Conservation (phyloP, 139 green algal species). For the Coccomyxa sp. region DNA sequence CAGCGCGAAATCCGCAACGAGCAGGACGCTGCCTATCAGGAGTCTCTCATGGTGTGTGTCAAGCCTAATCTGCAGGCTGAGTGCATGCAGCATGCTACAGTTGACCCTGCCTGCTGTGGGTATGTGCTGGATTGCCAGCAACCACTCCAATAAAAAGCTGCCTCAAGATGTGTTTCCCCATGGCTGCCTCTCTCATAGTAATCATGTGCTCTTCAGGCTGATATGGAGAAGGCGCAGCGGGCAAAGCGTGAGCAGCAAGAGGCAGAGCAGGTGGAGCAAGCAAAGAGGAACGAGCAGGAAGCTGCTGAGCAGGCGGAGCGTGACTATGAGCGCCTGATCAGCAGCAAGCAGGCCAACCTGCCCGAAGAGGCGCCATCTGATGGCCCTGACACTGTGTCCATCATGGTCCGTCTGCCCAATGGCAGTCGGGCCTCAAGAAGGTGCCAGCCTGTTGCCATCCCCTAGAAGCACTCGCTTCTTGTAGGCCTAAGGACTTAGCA, state of each 20-base stretch:
- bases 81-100: not conserved
- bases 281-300: not conserved
- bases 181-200: not conserved
- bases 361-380: slow-evolving; percentile 30
- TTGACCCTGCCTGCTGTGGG: not conserved
- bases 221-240: slow-evolving; percentile 25
- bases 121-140: not conserved
- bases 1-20: slow-evolving; percentile 48
- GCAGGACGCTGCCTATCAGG: slow-evolving; percentile 71
- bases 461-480: not conserved
- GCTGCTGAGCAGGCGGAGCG: not conserved
- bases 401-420: slow-evolving; percentile 51
- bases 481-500: not conserved
- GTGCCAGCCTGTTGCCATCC: not conserved
- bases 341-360: slow-evolving; percentile 16
- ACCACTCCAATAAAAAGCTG: not conserved
- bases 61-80: not conserved
- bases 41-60: slow-evolving; percentile 53
- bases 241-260: slow-evolving; percentile 20
- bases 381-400: slow-evolving; percentile 12
- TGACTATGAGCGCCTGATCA: not conserved
- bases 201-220: not conserved
- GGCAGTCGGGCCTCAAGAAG: slow-evolving; percentile 38
- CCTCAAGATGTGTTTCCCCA: not conserved
- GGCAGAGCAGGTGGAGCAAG: slow-evolving; percentile 3